A percentile compares a stretch with the other conserved stretches of the same genome.
Evolutionary conservation across 768 basidiomycete species (phyloP).

Genomic region (Phylloporus scabripes): DNA sequence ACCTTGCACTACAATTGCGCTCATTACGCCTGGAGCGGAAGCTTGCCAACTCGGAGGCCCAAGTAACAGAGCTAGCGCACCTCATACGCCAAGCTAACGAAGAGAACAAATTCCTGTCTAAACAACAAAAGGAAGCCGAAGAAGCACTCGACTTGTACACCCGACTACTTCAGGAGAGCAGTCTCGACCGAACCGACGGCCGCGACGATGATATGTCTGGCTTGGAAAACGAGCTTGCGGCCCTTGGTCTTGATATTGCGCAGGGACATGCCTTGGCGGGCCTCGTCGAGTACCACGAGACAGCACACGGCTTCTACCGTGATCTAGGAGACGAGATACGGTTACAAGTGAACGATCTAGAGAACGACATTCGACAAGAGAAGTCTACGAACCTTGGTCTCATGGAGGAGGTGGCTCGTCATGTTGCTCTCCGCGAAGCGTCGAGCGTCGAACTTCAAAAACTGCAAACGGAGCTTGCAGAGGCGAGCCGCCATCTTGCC

Average conservation of each 20-base stretch:
- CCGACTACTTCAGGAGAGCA: slow-evolving; percentile 8
- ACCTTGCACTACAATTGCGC: slow-evolving; percentile 36
- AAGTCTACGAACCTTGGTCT: slow-evolving; percentile 16
- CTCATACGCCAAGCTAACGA: slow-evolving; percentile 56
- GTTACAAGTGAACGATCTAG: slow-evolving; percentile 6
- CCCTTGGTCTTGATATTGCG: slow-evolving; percentile 15
- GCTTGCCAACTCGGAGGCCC: slow-evolving; percentile 60
- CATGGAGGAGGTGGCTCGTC: slow-evolving; percentile 35
- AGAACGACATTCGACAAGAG: slow-evolving; percentile 12
- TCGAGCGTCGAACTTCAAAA: slow-evolving; percentile 39
- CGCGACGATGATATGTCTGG: slow-evolving; percentile 1
- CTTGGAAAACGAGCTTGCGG: slow-evolving; percentile 18
- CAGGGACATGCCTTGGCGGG: slow-evolving; percentile 6
- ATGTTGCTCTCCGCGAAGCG: slow-evolving; percentile 38
- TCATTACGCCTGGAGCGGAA: slow-evolving; percentile 58
- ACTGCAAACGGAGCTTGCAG: slow-evolving; percentile 34
- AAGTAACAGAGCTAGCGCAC: slow-evolving; percentile 58
- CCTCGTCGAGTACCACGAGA: slow-evolving; percentile 15
- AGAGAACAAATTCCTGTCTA: slow-evolving; percentile 41
- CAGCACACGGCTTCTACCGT: slow-evolving; percentile 35
- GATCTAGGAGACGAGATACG: slow-evolving; percentile 33
- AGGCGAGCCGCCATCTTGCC: slow-evolving; percentile 17
- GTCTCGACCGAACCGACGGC: background rate
- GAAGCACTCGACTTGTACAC: slow-evolving; percentile 16
- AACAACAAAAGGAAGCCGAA: slow-evolving; percentile 15